Evolutionary conservation across 176 grass and related monocot genomes (phyloP).

Genomic region (Neostapfia colusana): DNA sequence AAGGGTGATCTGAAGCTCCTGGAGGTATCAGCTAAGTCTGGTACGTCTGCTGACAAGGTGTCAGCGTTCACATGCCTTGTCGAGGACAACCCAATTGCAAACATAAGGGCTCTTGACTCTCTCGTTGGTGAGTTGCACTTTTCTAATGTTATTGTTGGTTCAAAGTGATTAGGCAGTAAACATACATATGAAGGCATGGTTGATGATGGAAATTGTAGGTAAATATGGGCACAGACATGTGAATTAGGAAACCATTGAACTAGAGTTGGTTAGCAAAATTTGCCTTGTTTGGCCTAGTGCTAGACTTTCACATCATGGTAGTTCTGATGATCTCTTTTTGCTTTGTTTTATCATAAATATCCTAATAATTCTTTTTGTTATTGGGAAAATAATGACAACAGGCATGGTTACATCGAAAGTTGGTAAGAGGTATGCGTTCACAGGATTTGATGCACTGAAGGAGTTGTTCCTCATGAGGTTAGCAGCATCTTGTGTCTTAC

Average conservation of each 20-base stretch:
- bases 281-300: not conserved
- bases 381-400: constrained; percentile 37
- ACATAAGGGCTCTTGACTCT: constrained; percentile 80
- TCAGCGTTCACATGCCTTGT: constrained; percentile 88
- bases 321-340: not conserved
- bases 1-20: constrained; percentile 75
- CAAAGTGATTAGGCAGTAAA: not conserved
- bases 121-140: constrained; percentile 71
- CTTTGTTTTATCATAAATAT: constrained; percentile 3
- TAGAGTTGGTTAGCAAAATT: constrained; percentile 21
- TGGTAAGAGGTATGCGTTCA: constrained; percentile 94
- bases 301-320: constrained; percentile 5
- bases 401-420: constrained; percentile 98
- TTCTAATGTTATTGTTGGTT: constrained; percentile 26
- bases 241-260: constrained; percentile 14
- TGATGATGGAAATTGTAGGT: not conserved
- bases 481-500: constrained; percentile 25
- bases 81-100: constrained; percentile 91
- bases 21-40: constrained; percentile 77
- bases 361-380: constrained; percentile 34
- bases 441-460: constrained; percentile 88
- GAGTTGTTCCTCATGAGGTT: constrained; percentile 90
- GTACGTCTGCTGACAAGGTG: constrained; percentile 87
- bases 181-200: not conserved
- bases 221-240: not conserved